Evolutionary conservation across 2,329 filamentous ascomycete genomes (phyloP), one percentile per base, ranked within the genome.

Genomic region (Rachicladosporium sp.): DNA sequence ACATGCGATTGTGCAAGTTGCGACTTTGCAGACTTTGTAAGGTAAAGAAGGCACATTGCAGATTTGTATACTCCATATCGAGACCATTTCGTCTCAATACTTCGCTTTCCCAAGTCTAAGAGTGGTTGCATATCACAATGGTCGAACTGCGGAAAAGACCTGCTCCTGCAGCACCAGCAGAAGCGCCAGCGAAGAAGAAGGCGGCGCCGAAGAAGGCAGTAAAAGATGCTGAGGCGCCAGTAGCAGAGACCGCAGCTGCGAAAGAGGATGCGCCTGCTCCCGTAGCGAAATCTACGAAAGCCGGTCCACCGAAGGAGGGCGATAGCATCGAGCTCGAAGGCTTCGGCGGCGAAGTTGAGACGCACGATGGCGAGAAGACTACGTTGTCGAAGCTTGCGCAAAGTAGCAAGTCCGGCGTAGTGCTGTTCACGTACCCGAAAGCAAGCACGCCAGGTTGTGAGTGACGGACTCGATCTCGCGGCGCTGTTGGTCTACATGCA

Each of bases 401-500:
- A 37, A 74, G 82, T 56, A 93, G 87, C 72, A 79, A 84, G 65
- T 71, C 74, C 29, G 91, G 89, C 19, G 82, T 96, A 33, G 85
- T 94, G 29, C 67, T 96, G 23, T 95, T 98, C 62, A 95, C 88
- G 27, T 96, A 96, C 58, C 91, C 91, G 43, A 93, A 83, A 66
- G 91, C 91, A 9, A 91, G 82, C 21, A 98, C 91, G 13, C 85
- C 86, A 30, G 89, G 89, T 46, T 96, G 89, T 94, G 77, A 75
- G 85, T 67, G 40, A 34, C 12, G 6, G 23, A 27, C 23, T 27
- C 6, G 23, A 27, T 8, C 23, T 27, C 23, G 23, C 23, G 7
- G 23, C 23, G 23, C 23, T 27, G 6, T 27, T 27, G 23, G 23
- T 27, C 23, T 27, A 6, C 5, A 27, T 27, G 23, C 23, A 27